Percentiles rank a stretch among this genome's conserved stretches.
Conservation (phyloP, 139 green algal species). For the Chlorella sp. region DNA sequence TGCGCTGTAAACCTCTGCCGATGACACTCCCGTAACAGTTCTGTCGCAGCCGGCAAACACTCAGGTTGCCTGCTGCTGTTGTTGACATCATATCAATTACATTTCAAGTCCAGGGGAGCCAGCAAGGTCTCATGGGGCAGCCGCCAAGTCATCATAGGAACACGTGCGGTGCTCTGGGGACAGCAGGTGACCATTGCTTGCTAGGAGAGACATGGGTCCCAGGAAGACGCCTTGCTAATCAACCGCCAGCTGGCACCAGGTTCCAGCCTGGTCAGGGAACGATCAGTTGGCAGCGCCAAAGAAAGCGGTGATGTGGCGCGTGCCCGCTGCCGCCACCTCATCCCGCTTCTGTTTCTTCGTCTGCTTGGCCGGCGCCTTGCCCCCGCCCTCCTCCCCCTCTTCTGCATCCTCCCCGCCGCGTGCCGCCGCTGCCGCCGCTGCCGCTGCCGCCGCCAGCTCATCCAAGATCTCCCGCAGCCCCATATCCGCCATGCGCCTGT, state of each 20-base stretch:
- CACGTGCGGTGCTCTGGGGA: too few relatives aligned
- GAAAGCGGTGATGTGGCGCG: constrained; percentile 23
- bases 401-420: neutral
- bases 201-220: too few relatives aligned
- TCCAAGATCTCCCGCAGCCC: constrained; percentile 16
- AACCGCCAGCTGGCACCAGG: too few relatives aligned
- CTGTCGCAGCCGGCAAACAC: neutral
- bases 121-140: neutral
- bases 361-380: neutral
- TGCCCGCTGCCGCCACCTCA: constrained; percentile 6
- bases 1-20: neutral
- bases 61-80: neutral
- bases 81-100: neutral
- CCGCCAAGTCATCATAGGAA: too few relatives aligned
- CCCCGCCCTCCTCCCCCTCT: neutral
- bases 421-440: neutral
- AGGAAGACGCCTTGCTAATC: too few relatives aligned
- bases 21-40: neutral
- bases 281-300: neutral
- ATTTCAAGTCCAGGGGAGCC: too few relatives aligned
- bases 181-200: too few relatives aligned
- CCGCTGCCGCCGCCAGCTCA: neutral
- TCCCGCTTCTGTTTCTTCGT: constrained; percentile 13
- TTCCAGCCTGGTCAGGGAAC: too few relatives aligned
- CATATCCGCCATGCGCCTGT: constrained; percentile 20